These are phyloP conservation scores for Neophaeococcomyces mojaviensis DNA, from an alignment of 2,329 filamentous ascomycete species.

Conservation along the genomic window DNA sequence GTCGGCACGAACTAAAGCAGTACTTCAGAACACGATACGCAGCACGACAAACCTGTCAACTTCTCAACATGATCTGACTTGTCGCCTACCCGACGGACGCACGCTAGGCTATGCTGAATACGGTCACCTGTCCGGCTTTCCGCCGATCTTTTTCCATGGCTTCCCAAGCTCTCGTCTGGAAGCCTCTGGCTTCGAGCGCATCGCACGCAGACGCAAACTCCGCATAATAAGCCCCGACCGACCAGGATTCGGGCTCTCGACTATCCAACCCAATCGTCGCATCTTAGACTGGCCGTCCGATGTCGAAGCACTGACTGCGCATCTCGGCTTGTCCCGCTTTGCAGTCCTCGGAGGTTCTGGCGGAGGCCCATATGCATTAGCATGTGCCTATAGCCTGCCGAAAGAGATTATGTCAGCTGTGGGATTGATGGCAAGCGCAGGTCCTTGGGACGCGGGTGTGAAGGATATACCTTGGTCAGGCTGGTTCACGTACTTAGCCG, in stretches of 20 bases:
- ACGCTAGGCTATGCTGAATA: constrained; percentile 38
- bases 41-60: too few species aligned
- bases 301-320: constrained; percentile 32
- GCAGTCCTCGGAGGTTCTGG: constrained; percentile 33
- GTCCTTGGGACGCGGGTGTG: constrained; percentile 30
- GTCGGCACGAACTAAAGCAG: too few species aligned
- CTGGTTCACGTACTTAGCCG: constrained; percentile 18
- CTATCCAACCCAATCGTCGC: constrained; percentile 29
- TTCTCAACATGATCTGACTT: neutral
- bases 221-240: constrained; percentile 38
- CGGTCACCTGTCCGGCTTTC: constrained; percentile 27
- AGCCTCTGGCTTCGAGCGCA: constrained; percentile 28
- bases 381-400: constrained; percentile 3
- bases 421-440: constrained; percentile 31
- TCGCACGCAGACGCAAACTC: constrained; percentile 29
- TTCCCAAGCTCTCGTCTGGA: constrained; percentile 38
- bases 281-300: constrained; percentile 40
- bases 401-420: constrained; percentile 28
- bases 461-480: constrained; percentile 26
- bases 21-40: too few species aligned
- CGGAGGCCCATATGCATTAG: constrained; percentile 6
- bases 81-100: constrained; percentile 29
- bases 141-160: constrained; percentile 39
- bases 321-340: constrained; percentile 35
- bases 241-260: constrained; percentile 38